Evolutionary conservation across 331 rosid genomes (phyloP), one percentile per base, ranked within the genome.

Genomic region (Rosa hybrid): DNA sequence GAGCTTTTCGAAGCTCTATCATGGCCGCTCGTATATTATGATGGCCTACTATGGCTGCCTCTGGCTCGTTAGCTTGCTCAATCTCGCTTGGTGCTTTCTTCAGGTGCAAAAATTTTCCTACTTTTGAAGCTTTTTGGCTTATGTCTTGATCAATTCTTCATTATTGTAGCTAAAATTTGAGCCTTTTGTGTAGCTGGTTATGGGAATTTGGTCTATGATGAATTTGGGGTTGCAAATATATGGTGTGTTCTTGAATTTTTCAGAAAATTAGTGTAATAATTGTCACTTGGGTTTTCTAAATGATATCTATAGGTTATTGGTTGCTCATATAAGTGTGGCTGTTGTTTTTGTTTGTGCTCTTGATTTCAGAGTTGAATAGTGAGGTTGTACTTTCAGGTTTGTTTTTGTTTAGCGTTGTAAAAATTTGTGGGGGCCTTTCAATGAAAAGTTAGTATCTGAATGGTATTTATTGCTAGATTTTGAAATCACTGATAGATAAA

Each of bases 31-130:
- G 17, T 83, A 89, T 78, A 84, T 89, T 8, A 89, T 89, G 69
- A 81, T 89, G 60, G 77, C 87, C 0, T 89, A 89, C 77, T 89
- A 87, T 30, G 89, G 82, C 25, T 79, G 84, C 41, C 92, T 87
- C 1, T 89, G 92, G 92, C 82, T 85, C 16, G 90, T 85, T 71
- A 83, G 89, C 80, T 76, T 89, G 82, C 90, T 89, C 85, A 89
- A 89, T 79, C 80, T 88, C 70, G 74, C 87, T 72, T 95, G 99
- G 99, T 92, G 96, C 88, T 60, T 73, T 54, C 83, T 90, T 25
- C 99, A 95, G 99, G 99, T 95, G 54, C 62, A 8, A 8, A n/a
- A 42, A 48, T 11, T 72, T 56, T 21, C 11, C 8, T 9, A 5
- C 64, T 12, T 45, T 30, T 42, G 39, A 8, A 34, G 10, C 16